phyloP scores from a whole-genome alignment of 495 filamentous ascomycete genomes.

The Daldinia loculata region DNA sequence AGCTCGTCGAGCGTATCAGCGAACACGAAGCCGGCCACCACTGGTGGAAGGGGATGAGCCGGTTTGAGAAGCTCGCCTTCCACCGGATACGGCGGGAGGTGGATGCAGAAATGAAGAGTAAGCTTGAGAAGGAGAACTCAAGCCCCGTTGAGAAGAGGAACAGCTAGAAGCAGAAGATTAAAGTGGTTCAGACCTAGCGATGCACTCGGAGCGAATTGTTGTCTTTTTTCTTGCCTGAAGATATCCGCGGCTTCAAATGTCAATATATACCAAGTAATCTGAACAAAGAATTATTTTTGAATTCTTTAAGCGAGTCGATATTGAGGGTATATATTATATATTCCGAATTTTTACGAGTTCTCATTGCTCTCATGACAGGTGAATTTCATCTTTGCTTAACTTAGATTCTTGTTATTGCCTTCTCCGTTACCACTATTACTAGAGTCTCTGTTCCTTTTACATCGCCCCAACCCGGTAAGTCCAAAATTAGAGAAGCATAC shows the following conservation, averaged over 20 bases:
- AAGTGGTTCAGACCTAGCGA: conserved; percentile 17
- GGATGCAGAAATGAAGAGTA: conserved; percentile 54
- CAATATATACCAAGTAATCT: conserved; percentile 42
- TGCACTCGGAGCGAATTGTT: neutral
- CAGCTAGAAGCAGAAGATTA: conserved; percentile 31
- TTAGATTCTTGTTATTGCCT: neutral
- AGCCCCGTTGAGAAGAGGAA: conserved; percentile 43
- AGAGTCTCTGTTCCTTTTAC: neutral
- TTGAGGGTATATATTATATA: neutral
- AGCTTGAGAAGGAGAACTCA: conserved; percentile 44
- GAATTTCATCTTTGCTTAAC: neutral
- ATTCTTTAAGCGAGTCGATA: neutral
- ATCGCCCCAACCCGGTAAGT: neutral
- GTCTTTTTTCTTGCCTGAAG: conserved; percentile 27
- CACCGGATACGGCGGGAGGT: conserved; percentile 72
- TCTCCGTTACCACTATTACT: neutral
- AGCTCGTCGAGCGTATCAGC: conserved; percentile 81
- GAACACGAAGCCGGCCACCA: conserved; percentile 90
- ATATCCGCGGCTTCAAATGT: conserved; percentile 36
- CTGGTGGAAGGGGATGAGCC: conserved; percentile 86
- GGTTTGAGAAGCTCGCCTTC: conserved; percentile 87
- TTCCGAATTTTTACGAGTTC: conserved; percentile 1
- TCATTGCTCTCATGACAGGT: neutral
- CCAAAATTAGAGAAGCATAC: neutral
- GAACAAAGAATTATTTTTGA: conserved; percentile 27